Evolutionary conservation across 768 basidiomycete genomes (phyloP).

Genomic region (Psilocybe subaeruginosa): DNA sequence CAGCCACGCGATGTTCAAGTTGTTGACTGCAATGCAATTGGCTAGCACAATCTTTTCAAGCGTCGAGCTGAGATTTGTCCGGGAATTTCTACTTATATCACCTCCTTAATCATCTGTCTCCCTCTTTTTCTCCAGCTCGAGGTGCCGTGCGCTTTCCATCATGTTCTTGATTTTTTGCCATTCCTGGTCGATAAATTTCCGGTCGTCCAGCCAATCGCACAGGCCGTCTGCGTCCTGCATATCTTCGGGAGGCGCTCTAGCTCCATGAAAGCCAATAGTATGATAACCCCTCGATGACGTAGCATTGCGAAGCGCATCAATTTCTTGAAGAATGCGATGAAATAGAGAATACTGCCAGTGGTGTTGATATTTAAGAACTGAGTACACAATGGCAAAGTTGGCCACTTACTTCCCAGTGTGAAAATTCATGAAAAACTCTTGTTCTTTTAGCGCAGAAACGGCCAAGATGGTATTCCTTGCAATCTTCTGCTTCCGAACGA

Average conservation of each 20-base stretch:
- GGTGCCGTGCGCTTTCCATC: conserved; percentile 72
- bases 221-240: conserved; percentile 75
- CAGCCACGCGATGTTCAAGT: not conserved
- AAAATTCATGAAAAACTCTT: conserved; percentile 68
- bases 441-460: conserved; percentile 78
- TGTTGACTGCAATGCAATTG: not conserved
- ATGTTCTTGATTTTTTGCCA: conserved; percentile 73
- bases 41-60: not conserved
- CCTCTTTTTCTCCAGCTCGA: conserved; percentile 56
- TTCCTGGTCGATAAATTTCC: conserved; percentile 65
- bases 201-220: conserved; percentile 79
- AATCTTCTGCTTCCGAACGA: conserved; percentile 18
- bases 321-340: conserved; percentile 55
- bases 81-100: not conserved
- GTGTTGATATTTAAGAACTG: conserved; percentile 6
- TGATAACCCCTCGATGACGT: conserved; percentile 50
- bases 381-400: not conserved
- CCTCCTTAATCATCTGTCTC: conserved; percentile 28
- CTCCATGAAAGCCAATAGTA: conserved; percentile 57
- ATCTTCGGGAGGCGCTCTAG: conserved; percentile 64
- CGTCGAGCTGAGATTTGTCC: not conserved
- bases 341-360: conserved; percentile 65
- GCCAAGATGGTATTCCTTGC: conserved; percentile 64
- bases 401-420: conserved; percentile 79
- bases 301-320: conserved; percentile 51